These are phyloP conservation scores for Boletus huronensis DNA, from an alignment of 768 basidiomycete species.

Conservation along the genomic window DNA sequence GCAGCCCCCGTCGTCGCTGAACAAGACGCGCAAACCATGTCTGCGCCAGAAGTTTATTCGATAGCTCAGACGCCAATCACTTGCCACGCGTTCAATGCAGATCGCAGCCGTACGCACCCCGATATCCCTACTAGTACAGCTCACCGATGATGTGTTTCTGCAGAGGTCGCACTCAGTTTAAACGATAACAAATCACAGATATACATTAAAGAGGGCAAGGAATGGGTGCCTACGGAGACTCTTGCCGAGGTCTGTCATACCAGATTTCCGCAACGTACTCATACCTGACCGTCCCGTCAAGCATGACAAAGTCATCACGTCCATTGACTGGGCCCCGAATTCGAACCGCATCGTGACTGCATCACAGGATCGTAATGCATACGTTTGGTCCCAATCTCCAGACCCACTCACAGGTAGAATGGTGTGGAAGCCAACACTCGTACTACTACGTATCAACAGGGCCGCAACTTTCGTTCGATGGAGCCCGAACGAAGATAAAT, in stretches of 20 bases:
- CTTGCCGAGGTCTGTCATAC: constrained; percentile 68
- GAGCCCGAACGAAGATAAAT: constrained; percentile 98
- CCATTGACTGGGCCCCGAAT: constrained; percentile 97
- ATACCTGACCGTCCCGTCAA: constrained; percentile 30
- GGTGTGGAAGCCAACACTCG: constrained; percentile 95
- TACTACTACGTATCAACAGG: constrained; percentile 89
- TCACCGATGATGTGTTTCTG: constrained; percentile 4
- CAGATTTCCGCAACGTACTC: not conserved
- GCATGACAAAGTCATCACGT: constrained; percentile 98
- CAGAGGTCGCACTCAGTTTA: constrained; percentile 89
- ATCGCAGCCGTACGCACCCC: constrained; percentile 71
- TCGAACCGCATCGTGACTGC: constrained; percentile 98
- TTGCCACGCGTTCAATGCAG: constrained; percentile 86
- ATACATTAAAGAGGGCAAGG: constrained; percentile 58
- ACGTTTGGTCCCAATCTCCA: constrained; percentile 88
- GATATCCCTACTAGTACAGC: not conserved
- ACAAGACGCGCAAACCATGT: constrained; percentile 37
- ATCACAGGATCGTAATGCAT: constrained; percentile 98
- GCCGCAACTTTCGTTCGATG: constrained; percentile 94
- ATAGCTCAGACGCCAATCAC: constrained; percentile 84
- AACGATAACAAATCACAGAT: constrained; percentile 89
- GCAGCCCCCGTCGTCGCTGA: not conserved
- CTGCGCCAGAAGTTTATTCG: constrained; percentile 72
- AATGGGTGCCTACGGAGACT: constrained; percentile 71
- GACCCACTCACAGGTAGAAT: constrained; percentile 68